Percentiles rank a stretch among this genome's conserved stretches.
Evolutionary conservation across 208 protist genomes (phyloP).

Genomic region (Trichomonas vaginalis): DNA sequence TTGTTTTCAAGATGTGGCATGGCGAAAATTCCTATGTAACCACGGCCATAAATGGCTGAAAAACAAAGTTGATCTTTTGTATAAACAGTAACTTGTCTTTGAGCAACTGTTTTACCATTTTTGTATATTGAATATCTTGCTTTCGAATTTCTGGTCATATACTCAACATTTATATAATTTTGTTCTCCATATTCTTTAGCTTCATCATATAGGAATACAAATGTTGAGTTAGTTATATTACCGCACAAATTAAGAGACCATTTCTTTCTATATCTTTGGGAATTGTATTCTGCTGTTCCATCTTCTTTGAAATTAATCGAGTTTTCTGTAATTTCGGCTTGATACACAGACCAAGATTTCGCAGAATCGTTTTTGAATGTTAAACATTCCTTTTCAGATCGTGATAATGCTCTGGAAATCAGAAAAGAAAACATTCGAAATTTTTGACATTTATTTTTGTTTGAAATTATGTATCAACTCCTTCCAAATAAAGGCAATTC

Average conservation of each 20-base stretch:
- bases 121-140: neutral
- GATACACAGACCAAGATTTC: neutral
- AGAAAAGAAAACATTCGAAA: neutral
- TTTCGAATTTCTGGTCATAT: neutral
- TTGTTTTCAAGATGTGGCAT: neutral
- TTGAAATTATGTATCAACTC: too few species aligned
- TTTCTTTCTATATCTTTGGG: neutral
- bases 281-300: neutral
- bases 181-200: neutral
- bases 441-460: too few species aligned
- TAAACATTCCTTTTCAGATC: neutral
- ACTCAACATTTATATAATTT: neutral
- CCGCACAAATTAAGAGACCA: neutral
- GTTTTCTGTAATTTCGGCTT: neutral
- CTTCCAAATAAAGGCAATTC: too few species aligned
- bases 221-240: neutral
- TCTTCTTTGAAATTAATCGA: neutral
- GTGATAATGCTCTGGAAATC: neutral
- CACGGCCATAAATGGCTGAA: neutral
- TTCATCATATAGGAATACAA: neutral
- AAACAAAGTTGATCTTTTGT: neutral
- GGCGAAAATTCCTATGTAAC: neutral
- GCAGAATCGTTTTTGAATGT: neutral
- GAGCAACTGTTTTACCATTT: neutral
- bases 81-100: neutral